Base-by-base conservation (phyloP, 2,329 filamentous ascomycete species). In the Tolypocladium ophioglossoides region DNA sequence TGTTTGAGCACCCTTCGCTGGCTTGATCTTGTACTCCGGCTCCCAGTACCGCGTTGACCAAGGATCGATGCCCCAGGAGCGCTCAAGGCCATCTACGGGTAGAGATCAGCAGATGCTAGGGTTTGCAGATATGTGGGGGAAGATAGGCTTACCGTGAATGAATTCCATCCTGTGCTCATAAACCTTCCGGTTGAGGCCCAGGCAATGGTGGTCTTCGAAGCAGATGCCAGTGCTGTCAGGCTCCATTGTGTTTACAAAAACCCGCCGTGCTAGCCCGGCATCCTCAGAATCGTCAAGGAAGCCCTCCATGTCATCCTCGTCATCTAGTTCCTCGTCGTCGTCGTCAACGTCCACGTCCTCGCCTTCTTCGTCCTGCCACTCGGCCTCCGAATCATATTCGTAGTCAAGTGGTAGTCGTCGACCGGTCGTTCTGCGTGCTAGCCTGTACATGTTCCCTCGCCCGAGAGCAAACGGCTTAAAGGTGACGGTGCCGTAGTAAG, bases 221-320 rank as follows among this genome's bases (percentile, higher is more conserved):
- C 87, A 94, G 11, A 97, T 72, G 0, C 92, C 94, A 4, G 84
- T 89, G 65, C 80, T 87, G 44, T 87, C 75, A 0, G 91, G 89
- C 64, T 91, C 82, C 63, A 95, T 77, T 59, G 89, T 84, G 34
- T 84, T 83, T 74, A 80, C 62, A 80, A 71, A 85, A 69, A 66
- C 80, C 73, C 74, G 80, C 78, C 68, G 76, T 59, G 70, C 74
- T 66, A 70, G 72, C 56, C 72, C 79, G 64, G 69, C 65, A 57
- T 94, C 89, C 52, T 95, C 89, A 7, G 89, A 89, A 62, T 95
- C 89, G 61, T 96, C 91, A 2, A 96, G 75, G 64, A 96, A 96
- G 20, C 84, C 91, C 4, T 90, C 89, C 84, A 96, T 87, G 56
- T 95, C 91, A 18, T 89, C 87, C n/a, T 83, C 86, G 54, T 87